Evolutionary conservation across 495 filamentous ascomycete species (phyloP).

Genomic region (Cercophora scortea): DNA sequence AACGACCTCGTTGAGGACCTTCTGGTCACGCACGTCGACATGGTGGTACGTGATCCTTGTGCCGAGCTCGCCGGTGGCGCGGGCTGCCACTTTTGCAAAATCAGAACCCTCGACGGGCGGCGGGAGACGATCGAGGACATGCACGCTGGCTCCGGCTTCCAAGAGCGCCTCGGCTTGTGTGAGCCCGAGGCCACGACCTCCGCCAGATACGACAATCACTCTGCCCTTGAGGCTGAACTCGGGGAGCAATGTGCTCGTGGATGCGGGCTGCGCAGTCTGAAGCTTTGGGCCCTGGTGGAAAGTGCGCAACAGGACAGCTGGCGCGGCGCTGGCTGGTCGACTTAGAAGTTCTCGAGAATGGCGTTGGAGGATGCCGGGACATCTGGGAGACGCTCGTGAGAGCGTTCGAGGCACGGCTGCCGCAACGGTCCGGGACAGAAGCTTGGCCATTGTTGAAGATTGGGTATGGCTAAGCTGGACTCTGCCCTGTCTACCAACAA

Average conservation of each 20-base stretch:
- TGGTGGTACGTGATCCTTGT: conserved; percentile 70
- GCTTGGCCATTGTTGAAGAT: neutral
- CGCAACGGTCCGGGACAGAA: neutral
- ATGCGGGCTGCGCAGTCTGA: neutral
- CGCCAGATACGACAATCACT: conserved; percentile 72
- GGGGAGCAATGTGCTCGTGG: conserved; percentile 38
- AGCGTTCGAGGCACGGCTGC: neutral
- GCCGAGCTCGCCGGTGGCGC: conserved; percentile 55
- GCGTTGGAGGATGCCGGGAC: neutral
- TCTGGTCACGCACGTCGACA: conserved; percentile 76
- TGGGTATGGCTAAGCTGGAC: too few relatives aligned
- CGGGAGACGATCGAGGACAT: conserved; percentile 48
- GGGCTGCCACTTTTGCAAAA: conserved; percentile 55
- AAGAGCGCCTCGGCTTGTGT: conserved; percentile 73
- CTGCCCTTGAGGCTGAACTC: conserved; percentile 76
- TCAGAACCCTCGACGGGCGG: conserved; percentile 27
- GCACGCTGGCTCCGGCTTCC: conserved; percentile 69
- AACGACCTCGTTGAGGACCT: conserved; percentile 57
- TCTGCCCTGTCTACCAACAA: too few relatives aligned
- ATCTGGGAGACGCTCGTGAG: neutral
- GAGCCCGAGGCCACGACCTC: conserved; percentile 69
- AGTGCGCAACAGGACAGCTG: neutral
- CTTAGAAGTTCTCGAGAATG: neutral
- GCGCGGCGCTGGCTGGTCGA: neutral
- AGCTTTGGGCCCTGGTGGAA: conserved; percentile 7